Evolutionary conservation across 176 grass and related monocot genomes (phyloP).

Genomic region (Eragrostis curvula): DNA sequence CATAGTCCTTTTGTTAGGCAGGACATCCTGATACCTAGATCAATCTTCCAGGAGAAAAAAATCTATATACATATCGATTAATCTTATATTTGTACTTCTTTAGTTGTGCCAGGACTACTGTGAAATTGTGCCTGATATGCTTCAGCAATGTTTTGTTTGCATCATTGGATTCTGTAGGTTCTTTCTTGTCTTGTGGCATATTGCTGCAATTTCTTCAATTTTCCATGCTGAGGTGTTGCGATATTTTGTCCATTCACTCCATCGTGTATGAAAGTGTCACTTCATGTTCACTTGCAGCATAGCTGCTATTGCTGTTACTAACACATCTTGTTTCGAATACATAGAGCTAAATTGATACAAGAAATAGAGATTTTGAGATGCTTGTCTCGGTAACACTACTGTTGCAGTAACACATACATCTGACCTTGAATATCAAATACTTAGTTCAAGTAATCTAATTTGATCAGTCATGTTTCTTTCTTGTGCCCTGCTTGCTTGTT

Average conservation of each 20-base stretch:
- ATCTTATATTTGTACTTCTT: background rate
- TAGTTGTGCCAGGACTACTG: background rate
- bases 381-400: background rate
- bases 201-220: background rate
- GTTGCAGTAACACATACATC: background rate
- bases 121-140: background rate
- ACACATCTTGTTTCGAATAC: background rate
- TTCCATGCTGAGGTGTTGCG: background rate
- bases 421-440: background rate
- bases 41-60: background rate
- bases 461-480: background rate
- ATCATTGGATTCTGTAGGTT: background rate
- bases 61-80: conserved; percentile 17
- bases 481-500: background rate
- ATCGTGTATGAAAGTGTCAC: background rate
- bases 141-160: background rate
- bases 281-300: background rate
- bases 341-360: background rate
- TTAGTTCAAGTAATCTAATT: background rate
- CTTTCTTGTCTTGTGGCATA: background rate
- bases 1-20: background rate
- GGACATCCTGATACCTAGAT: background rate
- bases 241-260: background rate
- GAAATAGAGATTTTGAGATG: background rate
- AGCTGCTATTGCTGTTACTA: background rate